phyloP scores from a whole-genome alignment of 495 filamentous ascomycete species.

The Xylaria scruposa region DNA sequence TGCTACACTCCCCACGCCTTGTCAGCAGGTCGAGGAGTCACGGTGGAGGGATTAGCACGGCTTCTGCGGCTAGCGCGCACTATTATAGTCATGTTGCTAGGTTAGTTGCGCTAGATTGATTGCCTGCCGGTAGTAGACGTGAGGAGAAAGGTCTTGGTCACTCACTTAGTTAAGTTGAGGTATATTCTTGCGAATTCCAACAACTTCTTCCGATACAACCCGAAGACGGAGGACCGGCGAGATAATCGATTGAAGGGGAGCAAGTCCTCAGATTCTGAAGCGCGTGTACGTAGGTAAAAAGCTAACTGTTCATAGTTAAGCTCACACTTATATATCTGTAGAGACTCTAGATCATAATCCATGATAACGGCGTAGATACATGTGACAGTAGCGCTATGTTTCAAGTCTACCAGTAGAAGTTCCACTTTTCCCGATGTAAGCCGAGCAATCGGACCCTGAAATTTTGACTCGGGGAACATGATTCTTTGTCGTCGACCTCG shows the following conservation, averaged over 20 bases:
- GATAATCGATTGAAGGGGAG: background rate
- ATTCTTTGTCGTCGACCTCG: background rate
- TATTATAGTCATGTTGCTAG: background rate
- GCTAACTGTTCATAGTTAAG: background rate
- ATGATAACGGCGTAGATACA: background rate
- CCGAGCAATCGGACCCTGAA: slow-evolving; percentile 19
- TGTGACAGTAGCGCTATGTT: background rate
- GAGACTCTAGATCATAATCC: background rate
- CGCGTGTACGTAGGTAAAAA: background rate
- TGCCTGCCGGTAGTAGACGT: background rate
- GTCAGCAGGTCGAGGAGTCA: background rate
- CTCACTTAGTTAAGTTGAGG: background rate
- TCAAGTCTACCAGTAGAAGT: background rate
- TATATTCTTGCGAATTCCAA: background rate
- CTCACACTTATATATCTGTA: background rate
- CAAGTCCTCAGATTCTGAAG: background rate
- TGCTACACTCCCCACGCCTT: background rate
- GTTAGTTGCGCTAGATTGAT: background rate
- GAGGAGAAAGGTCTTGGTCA: background rate
- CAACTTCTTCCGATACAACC: slow-evolving; percentile 6
- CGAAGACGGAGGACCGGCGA: background rate
- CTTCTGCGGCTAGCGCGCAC: background rate
- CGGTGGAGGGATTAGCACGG: background rate
- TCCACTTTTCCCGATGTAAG: slow-evolving; percentile 19
- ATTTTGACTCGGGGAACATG: slow-evolving; percentile 1